phyloP scores from a whole-genome alignment of 2,329 filamentous ascomycete species.

The Fusarium cicatricum region DNA sequence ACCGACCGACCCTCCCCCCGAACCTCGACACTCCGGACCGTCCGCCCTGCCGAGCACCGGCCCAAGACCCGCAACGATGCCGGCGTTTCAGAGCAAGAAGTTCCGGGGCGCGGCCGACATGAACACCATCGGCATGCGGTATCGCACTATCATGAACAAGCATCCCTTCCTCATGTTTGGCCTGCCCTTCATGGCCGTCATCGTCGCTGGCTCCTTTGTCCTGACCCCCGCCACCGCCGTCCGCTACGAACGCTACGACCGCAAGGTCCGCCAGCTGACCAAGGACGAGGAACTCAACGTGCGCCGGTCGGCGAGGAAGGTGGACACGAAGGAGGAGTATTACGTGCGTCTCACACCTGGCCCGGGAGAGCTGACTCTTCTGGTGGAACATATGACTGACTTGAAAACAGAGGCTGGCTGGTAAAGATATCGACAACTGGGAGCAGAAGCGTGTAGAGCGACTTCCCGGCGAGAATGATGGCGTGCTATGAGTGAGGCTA shows the following conservation, averaged over 20 bases:
- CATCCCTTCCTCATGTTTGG: conserved; percentile 95
- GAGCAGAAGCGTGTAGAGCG: conserved; percentile 95
- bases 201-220: conserved; percentile 92
- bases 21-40: background rate
- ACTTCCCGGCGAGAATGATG: conserved; percentile 89
- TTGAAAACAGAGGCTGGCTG: conserved; percentile 55
- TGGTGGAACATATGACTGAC: conserved; percentile 20
- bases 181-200: conserved; percentile 88
- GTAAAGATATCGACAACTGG: conserved; percentile 94
- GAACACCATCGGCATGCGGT: conserved; percentile 75
- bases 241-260: conserved; percentile 91
- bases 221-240: conserved; percentile 93
- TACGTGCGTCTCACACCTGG: conserved; percentile 67
- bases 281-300: conserved; percentile 88
- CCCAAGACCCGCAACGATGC: conserved; percentile 38
- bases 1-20: conserved; percentile 13
- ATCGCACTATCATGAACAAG: conserved; percentile 76
- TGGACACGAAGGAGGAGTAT: conserved; percentile 87
- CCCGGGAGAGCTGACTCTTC: no score
- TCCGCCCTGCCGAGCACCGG: conserved; percentile 6
- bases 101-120: conserved; percentile 73
- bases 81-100: conserved; percentile 72
- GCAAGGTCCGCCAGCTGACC: conserved; percentile 84
- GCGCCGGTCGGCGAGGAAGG: conserved; percentile 72
- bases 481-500: conserved; percentile 61